These are phyloP conservation scores for Cystobasidium ongulense DNA, from an alignment of 768 basidiomycete species.

Conservation along the genomic window DNA sequence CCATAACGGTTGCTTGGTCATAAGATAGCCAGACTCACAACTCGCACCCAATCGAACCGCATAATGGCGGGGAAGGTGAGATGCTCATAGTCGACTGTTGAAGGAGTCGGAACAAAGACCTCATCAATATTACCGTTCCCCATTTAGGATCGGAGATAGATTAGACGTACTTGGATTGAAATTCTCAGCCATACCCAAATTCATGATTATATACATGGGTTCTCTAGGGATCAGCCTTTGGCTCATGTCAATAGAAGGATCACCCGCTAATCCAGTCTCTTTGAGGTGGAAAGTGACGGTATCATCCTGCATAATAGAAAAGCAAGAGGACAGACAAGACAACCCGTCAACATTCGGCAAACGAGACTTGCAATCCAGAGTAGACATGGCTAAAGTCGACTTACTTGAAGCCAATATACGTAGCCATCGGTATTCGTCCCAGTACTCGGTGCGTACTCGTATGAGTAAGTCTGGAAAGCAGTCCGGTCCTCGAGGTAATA, in stretches of 20 bases:
- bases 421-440: slow-evolving; percentile 14
- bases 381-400: slow-evolving; percentile 47
- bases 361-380: too few relatives aligned
- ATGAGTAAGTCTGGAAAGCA: slow-evolving; percentile 58
- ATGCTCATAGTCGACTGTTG: slow-evolving; percentile 40
- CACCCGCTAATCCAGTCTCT: slow-evolving; percentile 58
- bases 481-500: slow-evolving; percentile 51
- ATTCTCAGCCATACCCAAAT: slow-evolving; percentile 42
- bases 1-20: neutral
- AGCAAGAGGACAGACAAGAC: neutral
- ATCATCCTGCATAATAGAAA: neutral
- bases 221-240: slow-evolving; percentile 74
- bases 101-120: too few relatives aligned
- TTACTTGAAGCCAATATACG: slow-evolving; percentile 42
- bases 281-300: slow-evolving; percentile 59
- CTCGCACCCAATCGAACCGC: slow-evolving; percentile 48
- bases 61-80: slow-evolving; percentile 35
- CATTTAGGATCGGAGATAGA: neutral
- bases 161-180: slow-evolving; percentile 41
- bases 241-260: slow-evolving; percentile 54
- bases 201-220: slow-evolving; percentile 30
- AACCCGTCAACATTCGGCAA: too few relatives aligned
- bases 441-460: slow-evolving; percentile 51
- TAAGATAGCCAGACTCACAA: slow-evolving; percentile 43
- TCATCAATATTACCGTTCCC: too few relatives aligned